Evolutionary conservation across 1,139 yeast genomes (phyloP), one percentile per base, ranked within the genome.

Genomic region (Yamadazyma spencermartinsiae): DNA sequence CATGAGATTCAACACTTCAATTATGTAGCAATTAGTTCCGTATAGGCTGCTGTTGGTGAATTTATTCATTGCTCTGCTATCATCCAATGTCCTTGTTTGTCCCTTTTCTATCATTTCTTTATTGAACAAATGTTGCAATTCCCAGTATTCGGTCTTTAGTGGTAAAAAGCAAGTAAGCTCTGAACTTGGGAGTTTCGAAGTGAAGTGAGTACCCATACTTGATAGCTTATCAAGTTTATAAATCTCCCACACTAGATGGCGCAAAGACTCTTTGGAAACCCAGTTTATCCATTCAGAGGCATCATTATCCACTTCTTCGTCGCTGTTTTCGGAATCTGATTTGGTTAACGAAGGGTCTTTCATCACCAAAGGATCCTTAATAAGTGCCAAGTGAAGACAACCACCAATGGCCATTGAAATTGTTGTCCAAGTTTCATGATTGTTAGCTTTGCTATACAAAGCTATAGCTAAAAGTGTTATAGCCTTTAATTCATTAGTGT

Each of bases 201-300:
- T 25, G 27, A 46, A 45, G 28, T 43, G 45, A 29, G 45, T 45
- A 11, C 45, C 51, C 42, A 46, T 47, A 33, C 49, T 49, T 19
- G 44, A 41, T 10, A 44, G 31, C 31, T 42, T 46, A 38, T 60
- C 64, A 18, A 60, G 46, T 18, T 52, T 47, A 32, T 55, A 58
- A 17, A 60, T 49, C 17, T 58, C 62, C 63, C 64, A 60, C 14
- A 57, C 53, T 10, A 60, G 37, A 18, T 56, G 46, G n/a, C 61
- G 39, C 31, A 54, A 35, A 3, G 46, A 41, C 31, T 60, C 63
- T 25, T 48, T 49, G 23, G 55, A 58, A 4, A 52, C 45, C 59
- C 62, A 59, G 18, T 42, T 40, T 14, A 47, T 39, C 49, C 49
- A 48, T 4, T 46, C 47, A 41, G 5, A 53, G 44, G 31, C 39